Percentiles rank a stretch among this genome's conserved stretches.
Evolutionary conservation across 1,139 yeast species (phyloP).

Genomic region (Pichia terricola): DNA sequence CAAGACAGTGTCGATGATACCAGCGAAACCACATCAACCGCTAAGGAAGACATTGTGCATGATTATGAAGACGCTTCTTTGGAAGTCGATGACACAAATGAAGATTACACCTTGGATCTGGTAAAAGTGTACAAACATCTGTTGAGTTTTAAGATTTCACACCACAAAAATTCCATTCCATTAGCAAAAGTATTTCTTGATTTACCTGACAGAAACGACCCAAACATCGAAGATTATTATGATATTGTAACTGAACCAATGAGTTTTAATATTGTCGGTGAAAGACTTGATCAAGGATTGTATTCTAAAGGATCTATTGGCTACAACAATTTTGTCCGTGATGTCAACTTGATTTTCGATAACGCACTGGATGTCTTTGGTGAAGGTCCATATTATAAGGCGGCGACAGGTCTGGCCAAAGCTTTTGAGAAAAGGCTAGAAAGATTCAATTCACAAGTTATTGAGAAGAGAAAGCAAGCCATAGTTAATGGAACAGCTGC

Average conservation of each 20-base stretch:
- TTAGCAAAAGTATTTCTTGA: constrained; percentile 26
- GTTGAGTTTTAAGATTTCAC: constrained; percentile 13
- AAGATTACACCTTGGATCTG: constrained; percentile 11
- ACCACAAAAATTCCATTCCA: constrained; percentile 14
- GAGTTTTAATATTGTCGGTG: constrained; percentile 39
- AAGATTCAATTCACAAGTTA: constrained; percentile 18
- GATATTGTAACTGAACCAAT: constrained; percentile 50
- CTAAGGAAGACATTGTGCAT: constrained; percentile 1
- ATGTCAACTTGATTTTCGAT: constrained; percentile 39
- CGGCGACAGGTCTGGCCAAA: constrained; percentile 36
- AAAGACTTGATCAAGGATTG: constrained; percentile 33
- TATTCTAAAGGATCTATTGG: constrained; percentile 30
- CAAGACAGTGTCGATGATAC: background rate
- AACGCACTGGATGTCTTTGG: constrained; percentile 54
- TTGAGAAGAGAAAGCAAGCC: constrained; percentile 8
- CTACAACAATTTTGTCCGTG: constrained; percentile 39
- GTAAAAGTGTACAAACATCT: constrained; percentile 10
- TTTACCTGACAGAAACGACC: constrained; percentile 47
- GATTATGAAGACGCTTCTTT: background rate
- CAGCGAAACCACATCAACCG: background rate
- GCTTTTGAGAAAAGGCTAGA: constrained; percentile 22
- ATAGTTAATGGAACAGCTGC: background rate
- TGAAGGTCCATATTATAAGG: constrained; percentile 45
- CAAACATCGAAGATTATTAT: constrained; percentile 68
- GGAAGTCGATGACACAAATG: constrained; percentile 7